Base-by-base conservation (phyloP, 2,329 filamentous ascomycete genomes). In the Mariannaea sp. region DNA sequence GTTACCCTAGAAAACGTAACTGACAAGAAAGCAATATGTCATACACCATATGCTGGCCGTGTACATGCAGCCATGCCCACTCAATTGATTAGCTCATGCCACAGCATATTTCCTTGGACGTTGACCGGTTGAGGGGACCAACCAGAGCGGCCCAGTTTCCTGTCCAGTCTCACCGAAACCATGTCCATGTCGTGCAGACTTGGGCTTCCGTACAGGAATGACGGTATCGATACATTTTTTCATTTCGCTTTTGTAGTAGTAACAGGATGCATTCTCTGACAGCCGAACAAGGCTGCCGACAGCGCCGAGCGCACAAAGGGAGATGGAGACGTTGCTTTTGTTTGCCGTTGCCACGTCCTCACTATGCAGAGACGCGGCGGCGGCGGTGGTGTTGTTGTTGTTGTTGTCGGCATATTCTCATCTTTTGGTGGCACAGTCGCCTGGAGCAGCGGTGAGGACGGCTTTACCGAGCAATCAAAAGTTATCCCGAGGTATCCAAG, bases 271-370 rank as follows among this genome's bases (percentile, higher is more conserved):
- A 20, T 22, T 22, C 16, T 12, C n/a, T 13, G 26, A n/a, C n/a
- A n/a, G 20, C 13, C 27, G n/a, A 14, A 16, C 14, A 17, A 7
- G 47, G 20, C 27, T 39, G 19, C 33, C 16, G 17, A 14, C 19
- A 24, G 12, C 8, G 17, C 35, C 9, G 45, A 24, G 14, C 45
- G 16, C 24, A 30, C 13, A 32, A 19, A 20, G 20, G 26, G 24
- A 13, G 13, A 32, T 24, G 22, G 27, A 16, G 8, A 36, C n/a
- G 46, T 30, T 27, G 10, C 38, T 36, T 29, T 29, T 10, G 43
- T 40, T n/a, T 29, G 22, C 45, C 36, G 29, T 35, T 54, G 51
- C 45, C 45, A 54, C 40, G 45, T 53, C 43, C 39, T 10, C 40
- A 27, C 16, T 38, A 27, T 17, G 44, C 27, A 27, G 40, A 20